A percentile compares a stretch with the other conserved stretches of the same genome.
phyloP scores from a whole-genome alignment of 1,284 basidiomycete genomes.

The Ceratobasidium sp. region DNA sequence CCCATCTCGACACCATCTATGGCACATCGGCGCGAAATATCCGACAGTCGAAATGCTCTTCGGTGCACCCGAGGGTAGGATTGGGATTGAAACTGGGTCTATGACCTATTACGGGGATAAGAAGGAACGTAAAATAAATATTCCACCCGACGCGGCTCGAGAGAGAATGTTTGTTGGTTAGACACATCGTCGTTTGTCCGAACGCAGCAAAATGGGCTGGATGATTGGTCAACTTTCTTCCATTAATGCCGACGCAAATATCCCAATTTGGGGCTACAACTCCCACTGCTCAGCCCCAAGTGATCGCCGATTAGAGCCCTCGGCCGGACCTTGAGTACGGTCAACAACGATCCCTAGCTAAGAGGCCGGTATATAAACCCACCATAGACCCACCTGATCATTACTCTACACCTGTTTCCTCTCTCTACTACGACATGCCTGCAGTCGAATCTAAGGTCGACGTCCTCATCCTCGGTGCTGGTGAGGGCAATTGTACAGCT shows the following conservation, averaged over 20 bases:
- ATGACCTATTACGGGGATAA: neutral
- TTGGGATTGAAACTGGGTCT: neutral
- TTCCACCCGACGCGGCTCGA: neutral
- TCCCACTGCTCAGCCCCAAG: conserved; percentile 17
- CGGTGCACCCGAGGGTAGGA: neutral
- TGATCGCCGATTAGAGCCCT: conserved; percentile 10
- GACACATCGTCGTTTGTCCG: neutral
- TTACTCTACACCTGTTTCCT: neutral
- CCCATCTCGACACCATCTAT: neutral
- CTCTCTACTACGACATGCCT: conserved; percentile 14
- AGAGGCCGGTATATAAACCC: neutral
- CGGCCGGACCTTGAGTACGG: conserved; percentile 32
- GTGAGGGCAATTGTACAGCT: conserved; percentile 28
- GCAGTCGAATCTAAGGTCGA: conserved; percentile 55
- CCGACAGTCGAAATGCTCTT: neutral
- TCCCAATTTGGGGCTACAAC: conserved; percentile 17
- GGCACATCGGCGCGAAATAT: conserved; percentile 6
- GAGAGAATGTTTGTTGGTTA: conserved; percentile 5
- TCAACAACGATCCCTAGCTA: neutral
- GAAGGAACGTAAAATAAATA: neutral
- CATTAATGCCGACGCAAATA: neutral
- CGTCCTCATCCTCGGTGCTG: conserved; percentile 56
- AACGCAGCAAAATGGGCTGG: neutral
- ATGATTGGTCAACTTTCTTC: neutral
- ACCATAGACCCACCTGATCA: neutral